phyloP scores from a whole-genome alignment of 345 rosid genomes.

The Brassica rapa region DNA sequence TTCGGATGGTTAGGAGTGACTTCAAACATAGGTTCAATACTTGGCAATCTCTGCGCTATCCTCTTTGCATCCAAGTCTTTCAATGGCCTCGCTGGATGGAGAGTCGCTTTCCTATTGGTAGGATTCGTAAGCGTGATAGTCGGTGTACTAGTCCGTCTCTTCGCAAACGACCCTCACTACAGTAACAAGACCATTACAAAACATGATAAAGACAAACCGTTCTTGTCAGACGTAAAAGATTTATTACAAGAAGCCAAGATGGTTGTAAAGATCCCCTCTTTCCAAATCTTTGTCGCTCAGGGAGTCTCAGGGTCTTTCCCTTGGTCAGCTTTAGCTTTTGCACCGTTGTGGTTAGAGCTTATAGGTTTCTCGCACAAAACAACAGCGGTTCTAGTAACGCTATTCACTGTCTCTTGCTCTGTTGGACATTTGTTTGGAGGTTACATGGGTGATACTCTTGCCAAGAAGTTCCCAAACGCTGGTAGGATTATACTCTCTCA shows the following conservation, averaged over 20 bases:
- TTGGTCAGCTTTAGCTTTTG: conserved; percentile 65
- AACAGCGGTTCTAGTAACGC: conserved; percentile 53
- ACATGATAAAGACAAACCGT: conserved; percentile 38
- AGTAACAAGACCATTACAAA: conserved; percentile 6
- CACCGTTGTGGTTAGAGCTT: conserved; percentile 69
- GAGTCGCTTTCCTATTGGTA: conserved; percentile 70
- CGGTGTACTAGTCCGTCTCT: conserved; percentile 56
- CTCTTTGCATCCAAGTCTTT: conserved; percentile 66
- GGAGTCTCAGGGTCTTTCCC: conserved; percentile 67
- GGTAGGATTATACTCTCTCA: conserved; percentile 63
- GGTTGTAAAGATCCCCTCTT: conserved; percentile 60
- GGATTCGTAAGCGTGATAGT: conserved; percentile 62
- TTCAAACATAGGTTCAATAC: conserved; percentile 58
- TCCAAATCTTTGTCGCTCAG: conserved; percentile 71
- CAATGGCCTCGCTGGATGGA: conserved; percentile 48
- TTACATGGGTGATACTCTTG: conserved; percentile 57
- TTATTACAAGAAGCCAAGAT: conserved; percentile 51
- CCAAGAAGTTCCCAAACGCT: conserved; percentile 51
- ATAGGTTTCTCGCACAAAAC: conserved; percentile 61
- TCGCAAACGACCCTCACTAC: conserved; percentile 69
- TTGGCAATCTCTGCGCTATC: conserved; percentile 58
- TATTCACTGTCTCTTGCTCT: conserved; percentile 44
- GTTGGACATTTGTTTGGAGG: conserved; percentile 62
- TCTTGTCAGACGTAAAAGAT: conserved; percentile 46
- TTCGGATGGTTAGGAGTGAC: conserved; percentile 82